Base-by-base conservation (phyloP, 2,329 filamentous ascomycete genomes). In the Trematosphaeria pertusa region DNA sequence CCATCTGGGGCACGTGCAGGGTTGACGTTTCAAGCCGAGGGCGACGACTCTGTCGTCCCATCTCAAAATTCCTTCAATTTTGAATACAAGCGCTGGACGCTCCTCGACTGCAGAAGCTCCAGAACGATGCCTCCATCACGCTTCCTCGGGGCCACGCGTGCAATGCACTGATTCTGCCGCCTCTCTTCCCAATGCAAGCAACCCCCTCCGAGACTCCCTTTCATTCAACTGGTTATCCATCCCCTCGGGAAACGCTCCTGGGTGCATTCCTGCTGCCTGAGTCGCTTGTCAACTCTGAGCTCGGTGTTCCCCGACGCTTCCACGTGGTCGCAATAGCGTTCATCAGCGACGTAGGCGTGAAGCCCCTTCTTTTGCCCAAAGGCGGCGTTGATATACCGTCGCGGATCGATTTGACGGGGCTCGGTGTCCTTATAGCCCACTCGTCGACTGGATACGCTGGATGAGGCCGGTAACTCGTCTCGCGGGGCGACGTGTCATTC, bases 381-480 rank as follows among this genome's bases (percentile, higher is more conserved):
- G 57, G 59, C 7, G 63, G 62, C 15, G 63, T 64, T 3, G 50
- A 43, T 10, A 61, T 56, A 2, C 48, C 49, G 5, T 63, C 58
- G 19, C 58, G 52, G 2, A 57, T 19, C 2, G 55, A 59, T 20
- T 60, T 59, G 22, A 61, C 56, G 1, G 64, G 66, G 38, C 67
- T 70, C 2, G 65, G 65, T 5, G 62, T 66, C 24, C 50, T 56
- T 21, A 54, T 42, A 12, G 50, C 43, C 64, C 67, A 69, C 6
- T 65, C 59, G 17, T 63, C 57, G 1, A 60, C 22, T 1, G 58
- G 52, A 37, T 61, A 66, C 31, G 53, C 59, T 18, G 59, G 61
- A 37, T 66, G 57, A 1, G 57, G 59, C 11, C 48, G 47, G 41
- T 67, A 63, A 15, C 44, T 39, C 3, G 57, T 62, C 5, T 55